phyloP scores from a whole-genome alignment of 139 green algal genomes.

The Nannochloris sp. region DNA sequence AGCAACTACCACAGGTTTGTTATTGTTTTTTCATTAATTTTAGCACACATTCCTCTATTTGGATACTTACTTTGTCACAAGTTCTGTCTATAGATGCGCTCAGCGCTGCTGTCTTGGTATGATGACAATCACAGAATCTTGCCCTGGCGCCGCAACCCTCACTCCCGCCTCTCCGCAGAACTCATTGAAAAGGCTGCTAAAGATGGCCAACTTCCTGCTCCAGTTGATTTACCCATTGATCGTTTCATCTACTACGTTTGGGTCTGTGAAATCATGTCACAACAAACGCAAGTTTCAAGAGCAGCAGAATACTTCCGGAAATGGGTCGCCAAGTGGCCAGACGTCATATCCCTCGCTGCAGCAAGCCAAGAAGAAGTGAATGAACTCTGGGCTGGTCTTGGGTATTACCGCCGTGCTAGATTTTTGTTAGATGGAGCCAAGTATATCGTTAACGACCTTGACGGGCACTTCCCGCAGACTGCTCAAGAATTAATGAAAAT shows the following conservation, averaged over 20 bases:
- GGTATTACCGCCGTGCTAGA: slow-evolving; percentile 91
- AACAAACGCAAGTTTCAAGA: slow-evolving; percentile 79
- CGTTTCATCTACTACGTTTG: slow-evolving; percentile 82
- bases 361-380: slow-evolving; percentile 85
- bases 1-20: slow-evolving; percentile 13
- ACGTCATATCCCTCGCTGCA: slow-evolving; percentile 58
- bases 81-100: slow-evolving; percentile 24
- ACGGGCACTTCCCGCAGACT: slow-evolving; percentile 60
- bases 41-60: not conserved
- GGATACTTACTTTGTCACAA: too few species aligned
- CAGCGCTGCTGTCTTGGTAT: slow-evolving; percentile 82
- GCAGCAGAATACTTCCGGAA: slow-evolving; percentile 41
- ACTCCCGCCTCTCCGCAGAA: slow-evolving; percentile 26
- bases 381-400: slow-evolving; percentile 85
- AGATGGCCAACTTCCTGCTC: slow-evolving; percentile 15
- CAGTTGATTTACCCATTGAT: slow-evolving; percentile 38
- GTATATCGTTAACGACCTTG: slow-evolving; percentile 56
- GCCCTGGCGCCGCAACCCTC: slow-evolving; percentile 78
- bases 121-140: slow-evolving; percentile 74
- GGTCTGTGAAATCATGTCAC: slow-evolving; percentile 93
- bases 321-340: slow-evolving; percentile 85
- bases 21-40: not conserved
- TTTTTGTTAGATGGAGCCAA: slow-evolving; percentile 86
- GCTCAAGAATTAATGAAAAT: slow-evolving; percentile 64
- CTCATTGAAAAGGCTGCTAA: slow-evolving; percentile 5